Conservation (phyloP, 768 basidiomycete species). For the Mycena galericulata region DNA sequence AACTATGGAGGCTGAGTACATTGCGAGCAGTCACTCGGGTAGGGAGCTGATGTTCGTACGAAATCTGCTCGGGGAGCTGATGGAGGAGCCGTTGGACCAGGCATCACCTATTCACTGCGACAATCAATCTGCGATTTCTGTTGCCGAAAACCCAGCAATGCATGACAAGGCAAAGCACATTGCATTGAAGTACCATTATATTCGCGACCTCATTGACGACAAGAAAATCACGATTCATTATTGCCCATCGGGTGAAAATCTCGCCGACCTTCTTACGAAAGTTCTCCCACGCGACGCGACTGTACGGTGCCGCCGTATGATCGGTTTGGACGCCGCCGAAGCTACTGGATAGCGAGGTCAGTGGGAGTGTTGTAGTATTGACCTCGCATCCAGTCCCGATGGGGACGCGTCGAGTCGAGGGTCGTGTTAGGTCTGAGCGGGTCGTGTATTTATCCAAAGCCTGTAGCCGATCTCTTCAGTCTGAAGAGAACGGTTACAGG, state of each 20-base stretch:
- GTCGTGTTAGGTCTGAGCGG: not conserved
- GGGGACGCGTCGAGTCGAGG: not conserved
- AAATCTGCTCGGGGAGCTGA: not conserved
- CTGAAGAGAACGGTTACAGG: constrained; percentile 1
- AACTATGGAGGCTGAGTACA: not conserved
- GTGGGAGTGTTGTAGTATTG: not conserved
- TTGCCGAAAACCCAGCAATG: not conserved
- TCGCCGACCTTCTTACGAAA: not conserved
- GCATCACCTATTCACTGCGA: not conserved
- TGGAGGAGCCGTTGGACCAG: not conserved
- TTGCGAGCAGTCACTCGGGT: not conserved
- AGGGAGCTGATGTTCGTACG: not conserved
- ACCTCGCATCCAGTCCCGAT: not conserved
- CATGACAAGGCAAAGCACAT: not conserved
- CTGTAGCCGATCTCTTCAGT: not conserved
- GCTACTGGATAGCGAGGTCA: constrained; percentile 4
- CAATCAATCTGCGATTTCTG: not conserved
- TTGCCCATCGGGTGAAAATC: too few species aligned
- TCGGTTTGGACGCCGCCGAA: not conserved
- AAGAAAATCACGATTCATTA: too few species aligned
- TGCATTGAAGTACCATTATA: not conserved
- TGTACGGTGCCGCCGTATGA: not conserved
- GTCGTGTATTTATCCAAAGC: not conserved
- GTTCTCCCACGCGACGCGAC: not conserved
- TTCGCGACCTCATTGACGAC: not conserved